Evolutionary conservation across 768 basidiomycete genomes (phyloP), one percentile per base, ranked within the genome.

Genomic region (Rhizopogon rudus): DNA sequence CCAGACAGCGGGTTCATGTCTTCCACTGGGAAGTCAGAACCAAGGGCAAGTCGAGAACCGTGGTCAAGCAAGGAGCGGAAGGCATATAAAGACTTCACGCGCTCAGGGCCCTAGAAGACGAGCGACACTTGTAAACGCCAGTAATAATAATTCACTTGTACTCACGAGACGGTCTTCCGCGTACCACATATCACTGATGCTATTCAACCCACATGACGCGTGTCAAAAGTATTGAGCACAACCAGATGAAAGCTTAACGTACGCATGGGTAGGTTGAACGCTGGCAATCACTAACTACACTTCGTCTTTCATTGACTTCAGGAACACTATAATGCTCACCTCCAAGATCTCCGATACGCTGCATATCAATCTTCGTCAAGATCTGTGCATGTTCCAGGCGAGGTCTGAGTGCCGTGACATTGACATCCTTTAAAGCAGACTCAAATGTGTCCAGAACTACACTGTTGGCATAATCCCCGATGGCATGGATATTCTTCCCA

Each of bases 371-470:
- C n/a, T 77, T 73, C 2, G 81, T 84, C 69, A 96, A 78, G 63
- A 97, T 85, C 68, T 97, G 93, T 7, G 91, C 92, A 70, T 98
- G 94, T 67, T 98, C 94, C 12, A 96, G 78, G 25, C 94, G 82
- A 45, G 91, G 87, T 41, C 93, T 77, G 44, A 84, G 71, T 25
- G 84, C 82, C 28, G 81, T 77, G 8, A 88, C 82, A 60, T 88
- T 81, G 42, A 75, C 75, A 25, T 80, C 79, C 54, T 79, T 69
- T 51, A 92, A 68, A 5, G 85, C 81, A 17, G 76, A 73, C 67
- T 93, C 90, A 61, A 96, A 94, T 0, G 87, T 85, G 66, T 95
- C 84, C 37, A 97, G 69, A 16, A 95, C 86, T 42, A 92, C 77
- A 17, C 83, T 78, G 67, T 96, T 96, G 40, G 93, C 93, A 50